These are phyloP conservation scores for Chalaropsis thielavioides DNA, from an alignment of 2,329 filamentous ascomycete genomes.

Conservation along the genomic window DNA sequence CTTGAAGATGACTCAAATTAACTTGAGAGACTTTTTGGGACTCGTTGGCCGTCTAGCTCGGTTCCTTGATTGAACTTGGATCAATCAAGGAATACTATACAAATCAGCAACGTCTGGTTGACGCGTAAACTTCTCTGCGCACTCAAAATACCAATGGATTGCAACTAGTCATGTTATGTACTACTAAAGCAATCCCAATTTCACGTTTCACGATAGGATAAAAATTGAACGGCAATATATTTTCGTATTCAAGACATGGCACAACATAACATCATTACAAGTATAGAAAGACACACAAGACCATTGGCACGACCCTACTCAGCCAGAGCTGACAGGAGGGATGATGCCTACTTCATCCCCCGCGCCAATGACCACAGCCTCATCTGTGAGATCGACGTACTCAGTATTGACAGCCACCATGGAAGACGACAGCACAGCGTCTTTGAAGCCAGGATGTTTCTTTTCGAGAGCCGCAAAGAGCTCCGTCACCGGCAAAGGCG, in stretches of 20 bases:
- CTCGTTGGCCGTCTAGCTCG: not conserved
- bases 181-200: too few species aligned
- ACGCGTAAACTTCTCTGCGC: too few species aligned
- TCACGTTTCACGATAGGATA: not conserved
- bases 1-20: not conserved
- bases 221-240: not conserved
- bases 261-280: conserved; percentile 1
- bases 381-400: conserved; percentile 55
- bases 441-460: conserved; percentile 53
- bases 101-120: not conserved
- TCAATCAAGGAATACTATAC: not conserved
- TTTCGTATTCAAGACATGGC: not conserved
- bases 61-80: not conserved
- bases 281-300: not conserved
- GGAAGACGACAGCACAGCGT: conserved; percentile 55
- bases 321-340: conserved; percentile 76
- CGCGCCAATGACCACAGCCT: conserved; percentile 42
- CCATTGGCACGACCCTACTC: conserved; percentile 20
- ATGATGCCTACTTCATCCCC: conserved; percentile 81
- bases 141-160: too few species aligned
- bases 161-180: not conserved
- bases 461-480: conserved; percentile 56
- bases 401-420: conserved; percentile 68
- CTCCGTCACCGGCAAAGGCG: conserved; percentile 46
- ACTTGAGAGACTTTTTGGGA: not conserved